Base-by-base conservation (phyloP, 2,329 filamentous ascomycete genomes). In the Aspergillus texensis region DNA sequence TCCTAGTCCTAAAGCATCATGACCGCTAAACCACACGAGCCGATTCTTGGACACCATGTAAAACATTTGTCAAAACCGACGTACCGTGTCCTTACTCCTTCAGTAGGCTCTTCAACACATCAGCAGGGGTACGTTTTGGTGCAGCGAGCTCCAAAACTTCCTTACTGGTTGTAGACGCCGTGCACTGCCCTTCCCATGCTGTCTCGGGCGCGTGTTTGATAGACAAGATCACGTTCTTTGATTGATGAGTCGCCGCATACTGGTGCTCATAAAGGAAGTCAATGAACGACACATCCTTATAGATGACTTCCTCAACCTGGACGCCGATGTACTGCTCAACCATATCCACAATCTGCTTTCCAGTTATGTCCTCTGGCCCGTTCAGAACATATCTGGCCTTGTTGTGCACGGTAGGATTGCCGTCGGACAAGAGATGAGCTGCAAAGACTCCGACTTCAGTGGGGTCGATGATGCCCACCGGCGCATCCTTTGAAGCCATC, bases 321-420 rank as follows among this genome's bases (percentile, higher is more conserved):
- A 57, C 62, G 24, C 70, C 75, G 36, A 78, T 77, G 3, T 73
- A n/a, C 59, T 75, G 30, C 70, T 81, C 79, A 6, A 77, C 65
- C 70, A 81, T 60, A 2, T 66, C 57, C 0, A 80, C 74, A 53
- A 80, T 61, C 32, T 78, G 64, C 2, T 65, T 61, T 1, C 79
- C 79, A 4, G 74, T 79, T 9, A 81, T 69, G 43, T 80, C 77
- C 56, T 77, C 74, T 0, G 78, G 79, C 1, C 80, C 79, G 62
- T 79, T 81, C 21, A 81, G 16, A 16, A 79, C 71, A 39, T 80
- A 81, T 58, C 69, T 76, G 5, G 74, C 72, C 16, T 70, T 68
- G 58, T 77, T 73, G 39, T 81, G 75, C 3, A 26, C 28, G 6
- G 67, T 24, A 12, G 63, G 26, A 24, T 81, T 69, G 0, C 76